phyloP scores from a whole-genome alignment of 169 alveolate genomes.

The Condylostoma magnum region DNA sequence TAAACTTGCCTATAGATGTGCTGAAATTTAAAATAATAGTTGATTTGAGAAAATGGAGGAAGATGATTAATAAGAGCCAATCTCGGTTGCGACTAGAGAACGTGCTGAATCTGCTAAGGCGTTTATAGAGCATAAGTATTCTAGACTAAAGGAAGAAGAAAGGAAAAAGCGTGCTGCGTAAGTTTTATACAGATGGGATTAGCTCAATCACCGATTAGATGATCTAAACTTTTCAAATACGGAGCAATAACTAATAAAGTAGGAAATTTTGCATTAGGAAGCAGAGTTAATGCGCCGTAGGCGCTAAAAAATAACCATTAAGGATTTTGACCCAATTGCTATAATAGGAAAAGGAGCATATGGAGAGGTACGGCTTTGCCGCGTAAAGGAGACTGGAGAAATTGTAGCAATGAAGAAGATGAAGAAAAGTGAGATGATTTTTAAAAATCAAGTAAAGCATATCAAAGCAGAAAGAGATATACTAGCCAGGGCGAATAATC shows the following conservation, averaged over 20 bases:
- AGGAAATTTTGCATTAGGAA: constrained; percentile 19
- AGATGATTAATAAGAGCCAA: no score
- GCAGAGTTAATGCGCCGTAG: constrained; percentile 27
- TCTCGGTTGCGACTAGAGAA: constrained; percentile 1
- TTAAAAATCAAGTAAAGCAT: constrained; percentile 71
- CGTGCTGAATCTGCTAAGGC: constrained; percentile 26
- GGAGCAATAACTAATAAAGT: constrained; percentile 3
- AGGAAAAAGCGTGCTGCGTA: neutral
- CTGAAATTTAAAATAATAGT: no score
- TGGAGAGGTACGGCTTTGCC: constrained; percentile 86
- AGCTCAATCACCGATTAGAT: neutral
- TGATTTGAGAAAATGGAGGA: no score
- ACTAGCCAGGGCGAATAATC: constrained; percentile 46
- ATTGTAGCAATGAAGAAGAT: constrained; percentile 89
- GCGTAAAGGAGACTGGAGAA: constrained; percentile 65
- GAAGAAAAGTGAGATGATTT: constrained; percentile 76
- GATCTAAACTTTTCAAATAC: neutral
- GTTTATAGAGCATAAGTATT: constrained; percentile 7
- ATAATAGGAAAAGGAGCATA: constrained; percentile 90
- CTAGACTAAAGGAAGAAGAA: neutral
- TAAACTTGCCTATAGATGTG: no score
- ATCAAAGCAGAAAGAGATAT: constrained; percentile 54
- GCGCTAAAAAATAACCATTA: constrained; percentile 73
- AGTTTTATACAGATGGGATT: constrained; percentile 32
- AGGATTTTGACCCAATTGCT: constrained; percentile 74